phyloP scores from a whole-genome alignment of 2,329 filamentous ascomycete genomes.

The Colletotrichum tropicale region DNA sequence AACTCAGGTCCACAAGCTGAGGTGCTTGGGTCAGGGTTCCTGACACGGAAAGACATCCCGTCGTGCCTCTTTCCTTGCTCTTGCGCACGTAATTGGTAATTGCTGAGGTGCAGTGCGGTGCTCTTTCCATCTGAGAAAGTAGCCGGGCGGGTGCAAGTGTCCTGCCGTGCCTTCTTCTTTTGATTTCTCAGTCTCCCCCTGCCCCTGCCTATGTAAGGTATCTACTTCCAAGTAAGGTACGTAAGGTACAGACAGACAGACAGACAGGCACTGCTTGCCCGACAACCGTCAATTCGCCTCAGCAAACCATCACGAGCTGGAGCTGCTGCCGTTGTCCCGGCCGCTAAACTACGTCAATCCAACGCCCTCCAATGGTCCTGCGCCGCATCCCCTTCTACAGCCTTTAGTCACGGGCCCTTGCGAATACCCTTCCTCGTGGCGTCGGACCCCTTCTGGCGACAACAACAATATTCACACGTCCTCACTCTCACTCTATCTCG shows the following conservation, averaged over 20 bases:
- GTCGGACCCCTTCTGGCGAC: not conserved
- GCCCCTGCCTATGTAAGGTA: not conserved
- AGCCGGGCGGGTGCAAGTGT: not conserved
- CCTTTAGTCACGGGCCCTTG: not conserved
- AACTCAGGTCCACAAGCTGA: not conserved
- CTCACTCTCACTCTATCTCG: not conserved
- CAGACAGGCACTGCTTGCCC: not conserved
- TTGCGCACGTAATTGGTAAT: not conserved
- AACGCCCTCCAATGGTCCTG: not conserved
- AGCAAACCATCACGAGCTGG: not conserved
- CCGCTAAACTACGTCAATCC: not conserved
- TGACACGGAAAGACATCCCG: not conserved
- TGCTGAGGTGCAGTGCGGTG: not conserved
- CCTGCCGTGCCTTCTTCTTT: not conserved
- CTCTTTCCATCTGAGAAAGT: not conserved
- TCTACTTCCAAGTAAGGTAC: not conserved
- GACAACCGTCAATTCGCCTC: not conserved
- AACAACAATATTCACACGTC: not conserved
- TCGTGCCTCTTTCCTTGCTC: not conserved
- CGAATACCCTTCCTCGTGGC: not conserved
- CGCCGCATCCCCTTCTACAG: not conserved
- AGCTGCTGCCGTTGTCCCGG: not conserved
- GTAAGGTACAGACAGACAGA: too few species aligned
- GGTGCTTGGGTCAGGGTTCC: not conserved
- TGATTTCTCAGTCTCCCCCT: not conserved